phyloP scores from a whole-genome alignment of 2,329 filamentous ascomycete species.

The Neoarthrinium moseri region DNA sequence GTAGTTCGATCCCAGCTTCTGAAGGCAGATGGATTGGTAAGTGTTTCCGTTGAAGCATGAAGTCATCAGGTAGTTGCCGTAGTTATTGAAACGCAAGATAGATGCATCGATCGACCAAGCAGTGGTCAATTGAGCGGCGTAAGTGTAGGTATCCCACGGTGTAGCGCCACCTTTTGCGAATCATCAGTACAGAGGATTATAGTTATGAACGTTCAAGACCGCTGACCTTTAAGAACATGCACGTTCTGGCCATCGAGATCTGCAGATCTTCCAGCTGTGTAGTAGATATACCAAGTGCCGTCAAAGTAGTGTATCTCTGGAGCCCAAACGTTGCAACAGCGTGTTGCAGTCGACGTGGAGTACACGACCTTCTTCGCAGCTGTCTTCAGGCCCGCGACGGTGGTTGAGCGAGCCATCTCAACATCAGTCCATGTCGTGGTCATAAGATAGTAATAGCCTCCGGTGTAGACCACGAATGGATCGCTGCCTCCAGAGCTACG shows the following conservation, averaged over 20 bases:
- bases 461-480: conserved; percentile 48
- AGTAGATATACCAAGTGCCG: conserved; percentile 55
- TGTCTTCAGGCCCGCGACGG: conserved; percentile 53
- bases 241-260: conserved; percentile 49
- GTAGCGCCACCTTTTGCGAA: conserved; percentile 41
- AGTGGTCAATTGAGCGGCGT: conserved; percentile 43
- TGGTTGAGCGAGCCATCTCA: conserved; percentile 52
- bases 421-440: conserved; percentile 55
- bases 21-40: conserved; percentile 36
- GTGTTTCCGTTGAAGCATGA: conserved; percentile 46
- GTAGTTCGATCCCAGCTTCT: conserved; percentile 37
- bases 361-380: conserved; percentile 51
- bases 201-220: background rate
- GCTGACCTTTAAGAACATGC: conserved; percentile 49
- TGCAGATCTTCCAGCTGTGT: conserved; percentile 33
- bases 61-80: conserved; percentile 52
- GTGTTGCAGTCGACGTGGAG: conserved; percentile 40
- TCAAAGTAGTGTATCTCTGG: conserved; percentile 53
- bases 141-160: conserved; percentile 51
- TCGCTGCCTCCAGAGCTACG: conserved; percentile 49
- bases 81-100: conserved; percentile 44
- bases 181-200: background rate
- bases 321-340: conserved; percentile 58
- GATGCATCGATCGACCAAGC: conserved; percentile 56
- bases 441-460: conserved; percentile 55